Base-by-base conservation (phyloP, 2,329 filamentous ascomycete species). In the Colletotrichum sp. region DNA sequence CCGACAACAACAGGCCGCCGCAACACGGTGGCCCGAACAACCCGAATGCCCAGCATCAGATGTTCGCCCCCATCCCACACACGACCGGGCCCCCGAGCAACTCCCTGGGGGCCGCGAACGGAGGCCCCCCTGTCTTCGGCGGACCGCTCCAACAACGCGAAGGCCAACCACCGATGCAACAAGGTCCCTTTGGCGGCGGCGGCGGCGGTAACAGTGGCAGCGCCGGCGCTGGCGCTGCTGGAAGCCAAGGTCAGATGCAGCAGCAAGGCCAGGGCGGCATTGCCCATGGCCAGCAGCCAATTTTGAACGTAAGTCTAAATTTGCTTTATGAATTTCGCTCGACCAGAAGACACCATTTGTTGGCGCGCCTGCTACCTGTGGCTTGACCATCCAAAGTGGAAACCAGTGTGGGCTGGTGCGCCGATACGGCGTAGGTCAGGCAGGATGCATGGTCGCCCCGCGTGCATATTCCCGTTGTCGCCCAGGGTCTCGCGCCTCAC, bases 241-340 rank as follows among this genome's bases (percentile, higher is more conserved):
- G 90, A 77, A 90, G 90, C 19, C 89, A 95, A 82, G 90, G 92
- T 15, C 94, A 96, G 84, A 94, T 94, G 48, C 95, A 96, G 83
- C 74, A 74, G n/a, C 74, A 74, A 69, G 64, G 57, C 32, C 74
- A 76, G 30, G 71, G 73, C 27, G 73, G 74, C 48, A 76, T 76
- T 65, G 70, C 74, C 28, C 74, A 76, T 52, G 74, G 74, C 44
- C 74, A 76, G 28, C 95, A 97, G 82, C 95, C 95, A 6, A 98
- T 98, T 79, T 86, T 98, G 69, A 94, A 94, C 83, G 91, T 92
- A 85, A 86, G 90, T 85, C 78, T 68, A 55, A 27, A 32, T 65
- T 68, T 44, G 39, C 61, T n/a, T 57, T 16, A 8, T 28, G 9
- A 65, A 57, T 28, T 52, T 65, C 32, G 64, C 70, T 44, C 64